These are phyloP conservation scores for Linum usitatissimum DNA, from an alignment of 345 rosid genomes.

Conservation along the genomic window DNA sequence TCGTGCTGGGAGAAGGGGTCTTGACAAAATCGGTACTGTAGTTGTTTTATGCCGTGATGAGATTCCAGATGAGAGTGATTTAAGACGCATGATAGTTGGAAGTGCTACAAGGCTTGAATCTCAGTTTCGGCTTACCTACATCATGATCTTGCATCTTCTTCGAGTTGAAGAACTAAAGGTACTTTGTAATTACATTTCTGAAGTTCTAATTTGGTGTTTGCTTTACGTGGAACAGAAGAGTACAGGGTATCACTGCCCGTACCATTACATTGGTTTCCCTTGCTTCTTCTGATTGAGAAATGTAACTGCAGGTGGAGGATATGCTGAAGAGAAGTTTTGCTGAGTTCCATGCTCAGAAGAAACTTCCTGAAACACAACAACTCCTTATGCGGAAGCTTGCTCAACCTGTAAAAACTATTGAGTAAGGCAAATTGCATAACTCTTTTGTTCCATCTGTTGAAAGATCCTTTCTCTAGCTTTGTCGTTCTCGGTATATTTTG, in stretches of 20 bases:
- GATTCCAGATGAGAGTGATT: slow-evolving; percentile 65
- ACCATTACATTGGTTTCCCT: background rate
- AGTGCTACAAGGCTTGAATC: slow-evolving; percentile 77
- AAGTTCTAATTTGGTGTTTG: no score
- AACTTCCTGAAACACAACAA: slow-evolving; percentile 76
- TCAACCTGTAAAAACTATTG: slow-evolving; percentile 56
- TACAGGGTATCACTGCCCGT: no score
- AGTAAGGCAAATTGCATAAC: slow-evolving; percentile 44
- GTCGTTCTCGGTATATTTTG: no score
- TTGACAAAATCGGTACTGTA: slow-evolving; percentile 91
- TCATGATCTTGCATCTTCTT: slow-evolving; percentile 93
- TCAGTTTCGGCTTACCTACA: slow-evolving; percentile 91
- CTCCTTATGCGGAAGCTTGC: slow-evolving; percentile 70
- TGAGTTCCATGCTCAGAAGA: slow-evolving; percentile 88
- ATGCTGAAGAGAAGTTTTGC: slow-evolving; percentile 99
- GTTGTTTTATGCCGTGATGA: slow-evolving; percentile 93
- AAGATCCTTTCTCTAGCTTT: no score
- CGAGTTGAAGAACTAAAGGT: slow-evolving; percentile 99
- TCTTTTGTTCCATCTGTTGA: no score
- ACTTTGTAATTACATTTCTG: slow-evolving; percentile 5
- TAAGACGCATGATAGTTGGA: slow-evolving; percentile 57
- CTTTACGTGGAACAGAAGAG: no score
- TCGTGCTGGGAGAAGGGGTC: slow-evolving; percentile 98
- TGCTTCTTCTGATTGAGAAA: slow-evolving; percentile 8
- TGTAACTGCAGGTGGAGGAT: slow-evolving; percentile 73